phyloP scores from a whole-genome alignment of 345 rosid genomes.

The Pugionium dolabratum region DNA sequence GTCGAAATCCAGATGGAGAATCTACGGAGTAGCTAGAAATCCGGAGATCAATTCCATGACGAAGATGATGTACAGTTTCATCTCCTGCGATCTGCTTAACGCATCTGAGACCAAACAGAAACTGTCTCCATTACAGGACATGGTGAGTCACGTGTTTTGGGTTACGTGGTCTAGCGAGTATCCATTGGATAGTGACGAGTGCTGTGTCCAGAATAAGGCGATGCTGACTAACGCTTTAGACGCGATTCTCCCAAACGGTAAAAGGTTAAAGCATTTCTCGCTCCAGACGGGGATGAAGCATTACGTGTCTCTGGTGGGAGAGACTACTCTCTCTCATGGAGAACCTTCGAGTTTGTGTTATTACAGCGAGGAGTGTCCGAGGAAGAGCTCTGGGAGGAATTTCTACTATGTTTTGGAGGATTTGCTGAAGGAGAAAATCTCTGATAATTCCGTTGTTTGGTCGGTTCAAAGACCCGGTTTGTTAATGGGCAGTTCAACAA shows the following conservation, averaged over 20 bases:
- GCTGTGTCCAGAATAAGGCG: slow-evolving; percentile 66
- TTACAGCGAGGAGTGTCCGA: slow-evolving; percentile 63
- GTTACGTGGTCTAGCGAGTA: slow-evolving; percentile 74
- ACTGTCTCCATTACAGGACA: slow-evolving; percentile 47
- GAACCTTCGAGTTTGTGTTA: slow-evolving; percentile 27
- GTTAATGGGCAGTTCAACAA: slow-evolving; percentile 65
- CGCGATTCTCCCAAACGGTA: slow-evolving; percentile 54
- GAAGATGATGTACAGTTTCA: slow-evolving; percentile 55
- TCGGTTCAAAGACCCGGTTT: slow-evolving; percentile 90
- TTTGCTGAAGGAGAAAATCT: slow-evolving; percentile 56
- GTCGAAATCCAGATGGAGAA: slow-evolving; percentile 66
- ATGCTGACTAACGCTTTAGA: slow-evolving; percentile 71
- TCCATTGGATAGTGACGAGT: slow-evolving; percentile 57
- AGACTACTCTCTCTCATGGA: slow-evolving; percentile 30
- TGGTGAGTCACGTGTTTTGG: slow-evolving; percentile 80
- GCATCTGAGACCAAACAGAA: slow-evolving; percentile 52
- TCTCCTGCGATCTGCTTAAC: slow-evolving; percentile 71
- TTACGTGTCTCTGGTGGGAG: slow-evolving; percentile 52
- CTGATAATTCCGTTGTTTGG: slow-evolving; percentile 49
- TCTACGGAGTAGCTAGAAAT: slow-evolving; percentile 75
- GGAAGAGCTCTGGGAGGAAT: slow-evolving; percentile 43
- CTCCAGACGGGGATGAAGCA: slow-evolving; percentile 92
- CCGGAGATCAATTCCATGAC: slow-evolving; percentile 47
- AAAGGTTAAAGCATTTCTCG: slow-evolving; percentile 65
- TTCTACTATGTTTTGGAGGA: slow-evolving; percentile 84